phyloP scores from a whole-genome alignment of 2,329 filamentous ascomycete genomes.

The Dothideomycetes sp. region DNA sequence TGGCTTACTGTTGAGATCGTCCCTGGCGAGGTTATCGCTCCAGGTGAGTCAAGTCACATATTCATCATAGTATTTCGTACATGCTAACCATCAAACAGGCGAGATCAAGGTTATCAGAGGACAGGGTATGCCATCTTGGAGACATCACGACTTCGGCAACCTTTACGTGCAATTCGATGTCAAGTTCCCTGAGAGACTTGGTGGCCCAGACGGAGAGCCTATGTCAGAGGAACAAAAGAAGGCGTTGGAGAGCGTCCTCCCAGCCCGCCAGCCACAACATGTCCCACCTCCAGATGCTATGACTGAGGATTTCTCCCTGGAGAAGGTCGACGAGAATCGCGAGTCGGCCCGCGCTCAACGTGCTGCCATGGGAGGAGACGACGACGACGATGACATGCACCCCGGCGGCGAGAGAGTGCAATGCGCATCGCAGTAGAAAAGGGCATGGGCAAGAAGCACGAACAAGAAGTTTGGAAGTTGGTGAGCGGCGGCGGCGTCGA shows the following conservation, averaged over 20 bases:
- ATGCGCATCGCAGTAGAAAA: slow-evolving; percentile 71
- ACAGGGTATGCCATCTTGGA: slow-evolving; percentile 93
- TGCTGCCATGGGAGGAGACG: slow-evolving; percentile 50
- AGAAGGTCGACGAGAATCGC: slow-evolving; percentile 63
- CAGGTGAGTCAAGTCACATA: slow-evolving; percentile 50
- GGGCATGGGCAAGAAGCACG: slow-evolving; percentile 3
- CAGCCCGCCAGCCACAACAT: slow-evolving; percentile 53
- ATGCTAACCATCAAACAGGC: slow-evolving; percentile 41
- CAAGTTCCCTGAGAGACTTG: slow-evolving; percentile 66
- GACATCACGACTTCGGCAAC: slow-evolving; percentile 93
- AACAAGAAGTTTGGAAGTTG: too few species aligned
- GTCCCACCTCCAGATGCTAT: slow-evolving; percentile 72
- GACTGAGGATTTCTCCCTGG: slow-evolving; percentile 79
- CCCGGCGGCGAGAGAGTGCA: slow-evolving; percentile 67
- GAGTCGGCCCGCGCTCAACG: slow-evolving; percentile 49
- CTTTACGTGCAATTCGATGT: slow-evolving; percentile 96
- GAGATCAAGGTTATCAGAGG: slow-evolving; percentile 88
- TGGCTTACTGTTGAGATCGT: slow-evolving; percentile 91
- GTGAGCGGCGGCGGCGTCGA: not conserved
- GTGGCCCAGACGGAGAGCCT: slow-evolving; percentile 31
- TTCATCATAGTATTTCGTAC: not conserved
- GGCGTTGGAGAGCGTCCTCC: slow-evolving; percentile 74
- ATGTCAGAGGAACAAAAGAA: slow-evolving; percentile 59
- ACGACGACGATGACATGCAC: slow-evolving; percentile 52
- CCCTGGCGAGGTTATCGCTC: slow-evolving; percentile 87